A percentile compares a stretch with the other conserved stretches of the same genome.
These are phyloP conservation scores for Celoporthe dispersa DNA, from an alignment of 2,329 filamentous ascomycete species.

Conservation along the genomic window DNA sequence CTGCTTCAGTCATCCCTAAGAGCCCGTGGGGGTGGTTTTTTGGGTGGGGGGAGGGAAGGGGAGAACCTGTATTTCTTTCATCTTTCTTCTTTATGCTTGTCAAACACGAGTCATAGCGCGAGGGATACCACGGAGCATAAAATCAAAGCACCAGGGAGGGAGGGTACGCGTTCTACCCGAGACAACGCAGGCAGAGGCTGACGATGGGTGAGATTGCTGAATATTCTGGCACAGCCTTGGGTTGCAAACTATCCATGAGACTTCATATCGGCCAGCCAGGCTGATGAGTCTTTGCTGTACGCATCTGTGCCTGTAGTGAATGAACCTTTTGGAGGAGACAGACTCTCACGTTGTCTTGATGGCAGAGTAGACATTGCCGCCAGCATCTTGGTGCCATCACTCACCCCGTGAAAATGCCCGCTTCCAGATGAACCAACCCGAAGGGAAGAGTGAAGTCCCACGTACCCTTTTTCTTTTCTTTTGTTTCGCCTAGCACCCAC, in stretches of 20 bases:
- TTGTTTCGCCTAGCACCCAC: not conserved
- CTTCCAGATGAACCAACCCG: not conserved
- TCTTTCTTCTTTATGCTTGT: too few species aligned
- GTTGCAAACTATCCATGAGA: too few species aligned
- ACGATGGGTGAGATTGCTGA: not conserved
- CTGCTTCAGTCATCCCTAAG: too few species aligned
- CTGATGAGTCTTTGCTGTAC: too few species aligned
- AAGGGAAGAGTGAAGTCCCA: not conserved
- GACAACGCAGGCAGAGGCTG: not conserved
- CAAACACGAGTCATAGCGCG: not conserved
- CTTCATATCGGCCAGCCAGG: too few species aligned
- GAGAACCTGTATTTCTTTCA: not conserved
- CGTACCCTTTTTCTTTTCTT: not conserved
- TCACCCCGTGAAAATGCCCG: conserved; percentile 18
- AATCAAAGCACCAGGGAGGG: not conserved
- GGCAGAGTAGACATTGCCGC: conserved; percentile 2
- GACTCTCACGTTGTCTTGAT: not conserved
- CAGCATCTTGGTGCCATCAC: conserved; percentile 8
- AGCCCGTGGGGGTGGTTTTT: too few species aligned
- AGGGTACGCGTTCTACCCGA: not conserved
- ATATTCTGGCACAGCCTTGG: too few species aligned
- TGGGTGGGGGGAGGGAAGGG: too few species aligned
- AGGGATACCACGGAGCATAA: not conserved
- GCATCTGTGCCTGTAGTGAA: not conserved
- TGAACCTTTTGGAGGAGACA: not conserved